Conservation (phyloP, 192 early-diverging fungal genomes). For the Fimicolochytrium jonesii region DNA sequence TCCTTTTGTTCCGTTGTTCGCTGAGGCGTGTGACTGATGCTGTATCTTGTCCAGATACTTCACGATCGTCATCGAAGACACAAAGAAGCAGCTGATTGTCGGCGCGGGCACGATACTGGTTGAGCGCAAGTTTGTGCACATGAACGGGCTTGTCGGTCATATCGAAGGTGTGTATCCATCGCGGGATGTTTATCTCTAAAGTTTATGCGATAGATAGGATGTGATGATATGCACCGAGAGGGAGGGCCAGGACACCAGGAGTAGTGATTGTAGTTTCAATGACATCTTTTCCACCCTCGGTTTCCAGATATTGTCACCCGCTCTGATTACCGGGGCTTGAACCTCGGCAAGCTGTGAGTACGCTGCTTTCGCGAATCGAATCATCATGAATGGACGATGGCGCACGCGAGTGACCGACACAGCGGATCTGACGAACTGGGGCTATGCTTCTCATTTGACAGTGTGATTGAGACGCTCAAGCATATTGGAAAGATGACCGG, state of each 20-base stretch:
- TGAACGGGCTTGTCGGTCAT: slow-evolving; percentile 65
- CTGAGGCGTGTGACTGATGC: not conserved
- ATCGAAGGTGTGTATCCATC: slow-evolving; percentile 68
- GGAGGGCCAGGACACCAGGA: too few species aligned
- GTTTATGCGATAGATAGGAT: slow-evolving; percentile 61
- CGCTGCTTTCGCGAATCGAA: not conserved
- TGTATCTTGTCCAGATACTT: slow-evolving; percentile 42
- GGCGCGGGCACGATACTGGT: slow-evolving; percentile 83
- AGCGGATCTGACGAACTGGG: slow-evolving; percentile 17
- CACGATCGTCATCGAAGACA: slow-evolving; percentile 82
- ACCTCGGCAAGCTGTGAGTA: slow-evolving; percentile 44
- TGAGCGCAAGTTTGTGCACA: slow-evolving; percentile 87
- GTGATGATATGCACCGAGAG: too few species aligned
- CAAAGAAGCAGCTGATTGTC: slow-evolving; percentile 60
- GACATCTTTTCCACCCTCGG: too few species aligned
- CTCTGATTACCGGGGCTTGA: slow-evolving; percentile 47
- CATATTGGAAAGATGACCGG: slow-evolving; percentile 67
- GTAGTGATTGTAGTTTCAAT: too few species aligned
- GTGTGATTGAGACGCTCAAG: slow-evolving; percentile 83
- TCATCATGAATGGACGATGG: too few species aligned
- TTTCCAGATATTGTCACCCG: slow-evolving; percentile 46
- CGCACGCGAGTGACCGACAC: too few species aligned
- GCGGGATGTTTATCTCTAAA: not conserved
- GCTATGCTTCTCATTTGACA: not conserved
- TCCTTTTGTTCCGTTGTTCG: not conserved